Percentiles rank a stretch among this genome's conserved stretches.
Evolutionary conservation across 495 filamentous ascomycete genomes (phyloP).

Genomic region (Schizothecium vesticola): DNA sequence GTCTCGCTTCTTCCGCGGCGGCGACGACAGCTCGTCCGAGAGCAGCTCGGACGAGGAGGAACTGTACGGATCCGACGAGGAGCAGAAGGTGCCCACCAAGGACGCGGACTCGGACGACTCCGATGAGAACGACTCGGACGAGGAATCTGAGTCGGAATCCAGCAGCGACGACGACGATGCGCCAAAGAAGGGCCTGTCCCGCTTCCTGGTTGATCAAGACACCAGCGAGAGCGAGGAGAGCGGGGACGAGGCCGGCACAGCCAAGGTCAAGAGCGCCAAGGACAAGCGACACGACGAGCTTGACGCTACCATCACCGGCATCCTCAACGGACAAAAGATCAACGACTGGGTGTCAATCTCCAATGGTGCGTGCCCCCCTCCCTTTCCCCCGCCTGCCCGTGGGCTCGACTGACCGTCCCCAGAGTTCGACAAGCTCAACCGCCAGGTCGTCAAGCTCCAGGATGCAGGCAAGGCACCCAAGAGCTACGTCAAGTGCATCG

Average conservation of each 20-base stretch:
- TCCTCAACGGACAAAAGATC: constrained; percentile 96
- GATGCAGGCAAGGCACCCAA: constrained; percentile 76
- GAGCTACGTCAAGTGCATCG: constrained; percentile 84
- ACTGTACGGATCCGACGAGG: constrained; percentile 68
- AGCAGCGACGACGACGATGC: constrained; percentile 60
- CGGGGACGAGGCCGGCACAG: constrained; percentile 68
- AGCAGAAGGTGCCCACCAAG: constrained; percentile 47
- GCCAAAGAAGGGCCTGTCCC: constrained; percentile 59
- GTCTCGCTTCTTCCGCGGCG: constrained; percentile 96
- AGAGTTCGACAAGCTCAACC: constrained; percentile 98
- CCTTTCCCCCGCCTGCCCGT: constrained; percentile 8
- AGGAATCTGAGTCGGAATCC: constrained; percentile 56
- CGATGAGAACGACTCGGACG: constrained; percentile 42
- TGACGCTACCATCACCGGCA: constrained; percentile 78
- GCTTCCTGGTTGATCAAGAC: constrained; percentile 72
- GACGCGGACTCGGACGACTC: constrained; percentile 43
- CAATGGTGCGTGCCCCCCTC: constrained; percentile 53
- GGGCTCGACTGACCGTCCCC: constrained; percentile 16
- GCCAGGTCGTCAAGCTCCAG: constrained; percentile 73
- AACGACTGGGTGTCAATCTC: constrained; percentile 94
- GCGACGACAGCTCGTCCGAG: constrained; percentile 79
- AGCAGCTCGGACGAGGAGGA: constrained; percentile 87
- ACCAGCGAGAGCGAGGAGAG: constrained; percentile 74
- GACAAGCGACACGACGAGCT: constrained; percentile 94
- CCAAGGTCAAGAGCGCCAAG: constrained; percentile 90